Percentiles rank a stretch among this genome's conserved stretches.
These are phyloP conservation scores for Colletotrichum sp. DNA, from an alignment of 2,329 filamentous ascomycete genomes.

Conservation along the genomic window DNA sequence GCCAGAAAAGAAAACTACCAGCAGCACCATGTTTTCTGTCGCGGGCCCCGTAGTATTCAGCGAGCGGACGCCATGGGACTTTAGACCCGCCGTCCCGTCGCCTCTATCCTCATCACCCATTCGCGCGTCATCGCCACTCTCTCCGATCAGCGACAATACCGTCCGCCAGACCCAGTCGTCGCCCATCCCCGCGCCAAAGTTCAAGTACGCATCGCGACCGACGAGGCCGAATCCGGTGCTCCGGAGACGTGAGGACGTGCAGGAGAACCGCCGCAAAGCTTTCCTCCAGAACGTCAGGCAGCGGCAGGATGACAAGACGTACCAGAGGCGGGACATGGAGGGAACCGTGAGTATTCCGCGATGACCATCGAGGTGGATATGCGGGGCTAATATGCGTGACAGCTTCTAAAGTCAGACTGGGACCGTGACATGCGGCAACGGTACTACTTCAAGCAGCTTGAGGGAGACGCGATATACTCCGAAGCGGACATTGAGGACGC, in stretches of 20 bases:
- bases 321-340: conserved; percentile 67
- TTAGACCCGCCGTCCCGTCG: conserved; percentile 56
- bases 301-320: conserved; percentile 63
- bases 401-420: conserved; percentile 41
- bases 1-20: conserved; percentile 8
- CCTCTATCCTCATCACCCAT: conserved; percentile 66
- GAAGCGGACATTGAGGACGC: conserved; percentile 60
- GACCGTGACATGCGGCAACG: conserved; percentile 35
- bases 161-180: conserved; percentile 50
- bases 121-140: conserved; percentile 55
- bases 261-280: conserved; percentile 68
- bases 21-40: conserved; percentile 45
- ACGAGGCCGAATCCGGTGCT: conserved; percentile 69
- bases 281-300: conserved; percentile 74
- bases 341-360: conserved; percentile 50
- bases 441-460: conserved; percentile 40
- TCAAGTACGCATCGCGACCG: conserved; percentile 59
- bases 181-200: conserved; percentile 44
- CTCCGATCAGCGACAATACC: conserved; percentile 47
- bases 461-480: conserved; percentile 45
- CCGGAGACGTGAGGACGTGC: conserved; percentile 64
- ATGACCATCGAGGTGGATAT: no score
- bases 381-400: neutral
- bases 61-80: conserved; percentile 43
- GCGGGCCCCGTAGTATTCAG: conserved; percentile 45